Evolutionary conservation across 2,329 filamentous ascomycete genomes (phyloP).

Genomic region (Alternaria arbusti): DNA sequence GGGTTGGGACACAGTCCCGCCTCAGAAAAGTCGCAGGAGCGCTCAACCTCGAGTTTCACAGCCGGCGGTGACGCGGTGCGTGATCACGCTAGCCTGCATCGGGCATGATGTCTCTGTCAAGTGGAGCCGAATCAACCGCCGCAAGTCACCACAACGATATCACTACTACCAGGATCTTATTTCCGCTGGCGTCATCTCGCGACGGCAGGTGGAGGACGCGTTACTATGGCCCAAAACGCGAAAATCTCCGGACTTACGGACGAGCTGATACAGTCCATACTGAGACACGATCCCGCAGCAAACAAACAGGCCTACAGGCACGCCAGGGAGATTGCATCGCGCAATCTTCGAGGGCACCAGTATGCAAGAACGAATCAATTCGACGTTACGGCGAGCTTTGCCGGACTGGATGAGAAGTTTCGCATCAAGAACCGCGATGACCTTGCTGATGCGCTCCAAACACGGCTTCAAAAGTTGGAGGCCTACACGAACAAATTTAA

Average conservation of each 20-base stretch:
- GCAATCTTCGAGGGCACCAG: constrained; percentile 49
- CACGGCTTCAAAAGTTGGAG: constrained; percentile 66
- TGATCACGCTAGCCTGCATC: constrained; percentile 1
- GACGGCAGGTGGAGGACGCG: constrained; percentile 2
- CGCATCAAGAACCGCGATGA: constrained; percentile 78
- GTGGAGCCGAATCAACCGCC: constrained; percentile 15
- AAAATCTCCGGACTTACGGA: constrained; percentile 70
- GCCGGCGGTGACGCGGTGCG: constrained; percentile 15
- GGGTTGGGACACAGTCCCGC: constrained; percentile 11
- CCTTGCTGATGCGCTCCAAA: constrained; percentile 72
- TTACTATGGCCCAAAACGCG: constrained; percentile 72
- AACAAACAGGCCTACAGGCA: constrained; percentile 46
- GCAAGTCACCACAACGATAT: constrained; percentile 6
- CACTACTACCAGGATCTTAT: background rate
- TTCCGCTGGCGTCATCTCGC: background rate
- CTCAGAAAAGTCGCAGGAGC: constrained; percentile 4
- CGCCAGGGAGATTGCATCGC: constrained; percentile 49
- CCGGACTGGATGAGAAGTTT: constrained; percentile 81
- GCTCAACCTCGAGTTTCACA: constrained; percentile 12
- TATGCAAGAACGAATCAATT: constrained; percentile 58
- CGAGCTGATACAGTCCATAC: constrained; percentile 71
- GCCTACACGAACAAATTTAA: constrained; percentile 66
- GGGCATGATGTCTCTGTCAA: constrained; percentile 7
- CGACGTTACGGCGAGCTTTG: constrained; percentile 50
- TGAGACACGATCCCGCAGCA: constrained; percentile 53